Evolutionary conservation across 2,329 filamentous ascomycete genomes (phyloP), one percentile per base, ranked within the genome.

Genomic region (Penicillium crustosum): DNA sequence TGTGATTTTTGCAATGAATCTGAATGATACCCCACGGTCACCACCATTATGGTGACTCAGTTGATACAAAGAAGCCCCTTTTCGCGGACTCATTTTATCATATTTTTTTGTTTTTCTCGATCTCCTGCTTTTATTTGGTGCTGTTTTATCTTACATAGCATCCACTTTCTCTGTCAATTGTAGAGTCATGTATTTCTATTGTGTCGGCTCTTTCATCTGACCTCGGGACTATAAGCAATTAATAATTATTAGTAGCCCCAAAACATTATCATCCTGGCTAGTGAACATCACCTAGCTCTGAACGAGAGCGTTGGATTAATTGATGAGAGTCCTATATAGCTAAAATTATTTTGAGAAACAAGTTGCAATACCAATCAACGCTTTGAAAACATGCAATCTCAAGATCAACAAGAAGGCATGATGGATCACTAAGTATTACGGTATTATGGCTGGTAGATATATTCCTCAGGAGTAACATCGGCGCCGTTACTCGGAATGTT

Each of bases 11-110:
- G 53, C 54, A 58, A 62, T 61, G 62, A 65, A 58, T 65, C 53
- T 50, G 55, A 60, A 65, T 64, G 65, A 67, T 67, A 67, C 65
- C 65, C 62, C 56, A 59, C 59, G 43, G 47, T 60, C 43, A 33
- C 55, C 44, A 48, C 19, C 35, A 31, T 52, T 44, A 56, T 49
- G 53, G 33, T 55, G 49, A 36, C 49, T 50, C 45, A 49, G 53
- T 41, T 54, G 36, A 47, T 44, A 43, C 33, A 57, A 57, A 38
- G 23, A 53, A 54, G 33, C 15, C 17, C 13, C 4, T 29, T 33
- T 19, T 27, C 21, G 41, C 6, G 27, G 15, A 36, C 49, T 51
- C 0, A 0, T 43, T 42, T 19, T 12, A 13, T 44, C 15, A 6
- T 47, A 31, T 29, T 53, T 29, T 27, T 39, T 49, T 52, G 6